phyloP scores from a whole-genome alignment of 805 yeast genomes.

The Candida bentonensis region DNA sequence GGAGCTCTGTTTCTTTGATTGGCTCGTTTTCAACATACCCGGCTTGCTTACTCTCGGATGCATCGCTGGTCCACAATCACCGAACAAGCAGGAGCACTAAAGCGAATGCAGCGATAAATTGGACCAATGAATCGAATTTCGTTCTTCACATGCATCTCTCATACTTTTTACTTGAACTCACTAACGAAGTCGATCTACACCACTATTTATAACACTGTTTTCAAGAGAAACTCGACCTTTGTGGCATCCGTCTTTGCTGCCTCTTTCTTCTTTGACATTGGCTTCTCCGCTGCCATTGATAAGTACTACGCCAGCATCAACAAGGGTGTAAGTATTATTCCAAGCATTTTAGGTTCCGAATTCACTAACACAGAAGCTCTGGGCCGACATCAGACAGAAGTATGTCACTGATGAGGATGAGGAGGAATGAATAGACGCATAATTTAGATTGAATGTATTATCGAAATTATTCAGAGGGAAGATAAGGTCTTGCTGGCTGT shows the following conservation, averaged over 20 bases:
- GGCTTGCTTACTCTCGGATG: too few relatives aligned
- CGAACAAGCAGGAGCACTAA: too few relatives aligned
- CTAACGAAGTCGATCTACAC: constrained; percentile 25
- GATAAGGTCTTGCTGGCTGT: too few relatives aligned
- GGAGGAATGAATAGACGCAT: constrained; percentile 16
- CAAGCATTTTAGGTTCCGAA: background rate
- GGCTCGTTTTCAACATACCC: too few relatives aligned
- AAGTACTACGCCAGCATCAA: constrained; percentile 23
- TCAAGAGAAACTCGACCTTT: constrained; percentile 84
- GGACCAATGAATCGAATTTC: too few relatives aligned
- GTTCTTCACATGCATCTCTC: too few relatives aligned
- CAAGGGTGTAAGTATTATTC: constrained; percentile 19
- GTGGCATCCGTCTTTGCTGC: constrained; percentile 72
- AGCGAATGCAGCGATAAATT: too few relatives aligned
- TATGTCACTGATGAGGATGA: constrained; percentile 17
- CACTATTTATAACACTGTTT: constrained; percentile 46
- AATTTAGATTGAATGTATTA: constrained; percentile 12
- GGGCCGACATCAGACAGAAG: constrained; percentile 18
- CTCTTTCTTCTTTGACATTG: constrained; percentile 59
- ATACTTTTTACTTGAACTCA: background rate
- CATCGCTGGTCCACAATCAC: too few relatives aligned
- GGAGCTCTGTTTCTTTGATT: too few relatives aligned
- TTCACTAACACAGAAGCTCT: constrained; percentile 12
- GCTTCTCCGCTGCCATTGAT: constrained; percentile 23
- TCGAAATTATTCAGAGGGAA: too few relatives aligned